phyloP scores from a whole-genome alignment of 768 basidiomycete genomes.

The Pleurotus sapidus region DNA sequence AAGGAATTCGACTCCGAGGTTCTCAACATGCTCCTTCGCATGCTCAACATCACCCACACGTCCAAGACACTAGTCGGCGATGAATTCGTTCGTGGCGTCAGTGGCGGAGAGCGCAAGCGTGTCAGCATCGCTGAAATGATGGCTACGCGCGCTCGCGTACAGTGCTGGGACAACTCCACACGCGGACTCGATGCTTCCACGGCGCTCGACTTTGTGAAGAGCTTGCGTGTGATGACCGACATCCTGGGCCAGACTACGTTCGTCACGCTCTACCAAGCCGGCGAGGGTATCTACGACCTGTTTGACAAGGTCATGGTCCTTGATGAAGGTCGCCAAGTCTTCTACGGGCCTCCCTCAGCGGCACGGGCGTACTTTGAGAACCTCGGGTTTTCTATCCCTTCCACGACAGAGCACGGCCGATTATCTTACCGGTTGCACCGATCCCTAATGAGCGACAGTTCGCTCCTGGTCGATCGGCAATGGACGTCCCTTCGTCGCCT shows the following conservation, averaged over 20 bases:
- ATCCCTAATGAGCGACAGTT: conserved; percentile 84
- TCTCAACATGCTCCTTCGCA: conserved; percentile 60
- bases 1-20: conserved; percentile 56
- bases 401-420: conserved; percentile 86
- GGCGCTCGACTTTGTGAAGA: conserved; percentile 81
- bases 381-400: conserved; percentile 70
- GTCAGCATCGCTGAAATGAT: conserved; percentile 88
- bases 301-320: conserved; percentile 91
- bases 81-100: conserved; percentile 80
- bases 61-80: conserved; percentile 78
- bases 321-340: conserved; percentile 78
- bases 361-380: conserved; percentile 79
- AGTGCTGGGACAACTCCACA: conserved; percentile 85
- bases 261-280: conserved; percentile 81
- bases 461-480: conserved; percentile 53
- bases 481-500: conserved; percentile 65
- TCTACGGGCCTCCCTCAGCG: conserved; percentile 69
- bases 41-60: conserved; percentile 87
- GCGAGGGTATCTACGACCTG: conserved; percentile 70
- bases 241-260: conserved; percentile 81
- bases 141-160: conserved; percentile 75
- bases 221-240: conserved; percentile 80
- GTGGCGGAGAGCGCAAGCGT: conserved; percentile 76
- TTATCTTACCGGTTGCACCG: conserved; percentile 82
- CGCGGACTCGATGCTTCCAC: conserved; percentile 84